A percentile compares a stretch with the other conserved stretches of the same genome.
Conservation (phyloP, 164 flowering plant genomes). For the Houttuynia cordata region DNA sequence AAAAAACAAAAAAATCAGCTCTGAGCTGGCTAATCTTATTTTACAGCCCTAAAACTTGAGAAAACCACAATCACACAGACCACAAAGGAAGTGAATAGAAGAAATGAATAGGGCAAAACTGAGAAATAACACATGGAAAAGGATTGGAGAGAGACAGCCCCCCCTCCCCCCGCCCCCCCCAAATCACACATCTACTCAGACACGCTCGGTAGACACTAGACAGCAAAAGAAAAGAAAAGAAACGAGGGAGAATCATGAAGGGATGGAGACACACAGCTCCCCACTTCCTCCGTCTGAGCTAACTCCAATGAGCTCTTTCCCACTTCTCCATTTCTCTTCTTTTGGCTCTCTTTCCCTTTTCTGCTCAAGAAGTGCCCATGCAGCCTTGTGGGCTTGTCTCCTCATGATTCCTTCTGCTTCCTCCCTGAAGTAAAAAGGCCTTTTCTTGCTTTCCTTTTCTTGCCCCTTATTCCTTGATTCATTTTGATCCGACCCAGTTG, state of each 20-base stretch:
- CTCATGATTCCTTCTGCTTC: neutral
- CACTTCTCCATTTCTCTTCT: neutral
- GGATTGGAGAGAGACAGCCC: too few relatives aligned
- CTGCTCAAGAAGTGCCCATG: constrained; percentile 2
- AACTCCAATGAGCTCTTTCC: neutral
- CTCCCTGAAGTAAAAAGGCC: neutral
- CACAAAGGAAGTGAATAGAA: too few relatives aligned
- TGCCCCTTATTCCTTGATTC: neutral
- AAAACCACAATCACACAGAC: too few relatives aligned
- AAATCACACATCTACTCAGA: too few relatives aligned
- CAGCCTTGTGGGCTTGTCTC: constrained; percentile 3
- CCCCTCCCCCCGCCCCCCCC: too few relatives aligned
- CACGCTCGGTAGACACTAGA: neutral
- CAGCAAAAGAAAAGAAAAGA: neutral
- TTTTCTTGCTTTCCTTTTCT: neutral
- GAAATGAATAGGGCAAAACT: too few relatives aligned
- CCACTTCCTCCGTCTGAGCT: neutral
- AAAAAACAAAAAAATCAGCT: too few relatives aligned
- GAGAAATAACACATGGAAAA: too few relatives aligned
- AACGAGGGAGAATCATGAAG: neutral
- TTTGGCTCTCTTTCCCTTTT: neutral
- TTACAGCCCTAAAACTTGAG: too few relatives aligned
- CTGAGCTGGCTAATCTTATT: too few relatives aligned
- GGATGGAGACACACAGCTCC: constrained; percentile 1
- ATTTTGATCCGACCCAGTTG: neutral